These are phyloP conservation scores for Beverwykella pulmonaria DNA, from an alignment of 495 filamentous ascomycete genomes.

Conservation along the genomic window DNA sequence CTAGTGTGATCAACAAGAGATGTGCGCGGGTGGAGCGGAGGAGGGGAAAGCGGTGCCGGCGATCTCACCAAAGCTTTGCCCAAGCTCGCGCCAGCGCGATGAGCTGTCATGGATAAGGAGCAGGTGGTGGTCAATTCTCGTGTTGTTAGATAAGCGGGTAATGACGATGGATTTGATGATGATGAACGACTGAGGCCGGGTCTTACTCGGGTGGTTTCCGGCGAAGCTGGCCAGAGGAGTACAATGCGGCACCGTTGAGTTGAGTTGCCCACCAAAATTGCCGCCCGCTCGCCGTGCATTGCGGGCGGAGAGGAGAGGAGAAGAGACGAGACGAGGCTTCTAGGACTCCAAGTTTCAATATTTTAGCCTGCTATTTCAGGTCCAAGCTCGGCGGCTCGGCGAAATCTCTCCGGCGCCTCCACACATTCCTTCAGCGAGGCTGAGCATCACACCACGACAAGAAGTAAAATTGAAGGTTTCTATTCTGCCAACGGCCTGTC, in stretches of 20 bases:
- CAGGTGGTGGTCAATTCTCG: not conserved
- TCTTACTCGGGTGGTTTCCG: not conserved
- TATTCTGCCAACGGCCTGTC: not conserved
- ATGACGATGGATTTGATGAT: not conserved
- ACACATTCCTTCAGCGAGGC: not conserved
- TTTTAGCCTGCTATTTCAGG: not conserved
- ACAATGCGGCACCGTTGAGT: too few species aligned
- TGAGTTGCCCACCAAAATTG: too few species aligned
- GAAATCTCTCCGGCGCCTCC: not conserved
- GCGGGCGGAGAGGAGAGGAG: too few species aligned
- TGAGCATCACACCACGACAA: not conserved
- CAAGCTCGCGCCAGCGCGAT: not conserved
- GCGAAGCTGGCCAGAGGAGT: not conserved
- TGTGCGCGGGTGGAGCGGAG: not conserved
- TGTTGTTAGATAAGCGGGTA: not conserved
- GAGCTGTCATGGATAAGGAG: not conserved
- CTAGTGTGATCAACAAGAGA: not conserved
- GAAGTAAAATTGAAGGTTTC: not conserved
- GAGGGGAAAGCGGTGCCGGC: not conserved
- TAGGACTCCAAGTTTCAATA: not conserved
- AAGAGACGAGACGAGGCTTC: too few species aligned
- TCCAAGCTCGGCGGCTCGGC: not conserved
- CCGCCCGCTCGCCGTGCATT: too few species aligned
- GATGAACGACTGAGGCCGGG: not conserved
- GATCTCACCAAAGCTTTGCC: not conserved